A percentile compares a stretch with the other conserved stretches of the same genome.
Evolutionary conservation across 306 rosid species (phyloP).

Genomic region (Potentilla sterilis): DNA sequence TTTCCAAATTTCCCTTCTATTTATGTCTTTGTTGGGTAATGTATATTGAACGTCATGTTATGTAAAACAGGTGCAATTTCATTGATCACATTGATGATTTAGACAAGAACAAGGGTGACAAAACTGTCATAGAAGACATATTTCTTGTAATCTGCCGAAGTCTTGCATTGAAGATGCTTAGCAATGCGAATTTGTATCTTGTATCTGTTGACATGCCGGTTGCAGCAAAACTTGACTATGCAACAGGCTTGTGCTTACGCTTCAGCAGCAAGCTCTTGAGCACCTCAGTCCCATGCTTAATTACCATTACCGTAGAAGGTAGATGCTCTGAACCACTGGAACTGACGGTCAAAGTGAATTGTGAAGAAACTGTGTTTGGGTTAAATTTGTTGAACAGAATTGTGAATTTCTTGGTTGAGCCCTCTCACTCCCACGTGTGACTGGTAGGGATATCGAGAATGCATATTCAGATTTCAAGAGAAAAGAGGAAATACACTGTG

Average conservation of each 20-base stretch:
- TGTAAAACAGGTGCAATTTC: constrained; percentile 66
- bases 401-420: constrained; percentile 68
- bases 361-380: constrained; percentile 94
- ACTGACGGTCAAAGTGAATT: constrained; percentile 71
- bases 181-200: constrained; percentile 74
- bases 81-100: constrained; percentile 66
- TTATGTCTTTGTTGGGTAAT: constrained; percentile 6
- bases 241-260: constrained; percentile 85
- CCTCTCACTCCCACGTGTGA: constrained; percentile 40
- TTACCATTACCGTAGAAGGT: constrained; percentile 72
- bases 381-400: constrained; percentile 84
- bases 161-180: constrained; percentile 73
- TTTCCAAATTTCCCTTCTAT: background rate
- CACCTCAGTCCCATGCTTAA: constrained; percentile 71
- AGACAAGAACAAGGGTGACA: constrained; percentile 43
- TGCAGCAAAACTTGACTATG: constrained; percentile 67
- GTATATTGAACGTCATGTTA: constrained; percentile 33
- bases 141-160: constrained; percentile 74
- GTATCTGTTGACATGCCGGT: constrained; percentile 87
- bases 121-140: constrained; percentile 52
- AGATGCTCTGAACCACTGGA: constrained; percentile 78
- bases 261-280: constrained; percentile 80
- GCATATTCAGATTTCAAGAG: constrained; percentile 26
- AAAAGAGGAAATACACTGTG: background rate
- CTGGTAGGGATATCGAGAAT: constrained; percentile 11